Percentiles rank a stretch among this genome's conserved stretches.
phyloP scores from a whole-genome alignment of 768 basidiomycete genomes.

The Russula ochroleuca region DNA sequence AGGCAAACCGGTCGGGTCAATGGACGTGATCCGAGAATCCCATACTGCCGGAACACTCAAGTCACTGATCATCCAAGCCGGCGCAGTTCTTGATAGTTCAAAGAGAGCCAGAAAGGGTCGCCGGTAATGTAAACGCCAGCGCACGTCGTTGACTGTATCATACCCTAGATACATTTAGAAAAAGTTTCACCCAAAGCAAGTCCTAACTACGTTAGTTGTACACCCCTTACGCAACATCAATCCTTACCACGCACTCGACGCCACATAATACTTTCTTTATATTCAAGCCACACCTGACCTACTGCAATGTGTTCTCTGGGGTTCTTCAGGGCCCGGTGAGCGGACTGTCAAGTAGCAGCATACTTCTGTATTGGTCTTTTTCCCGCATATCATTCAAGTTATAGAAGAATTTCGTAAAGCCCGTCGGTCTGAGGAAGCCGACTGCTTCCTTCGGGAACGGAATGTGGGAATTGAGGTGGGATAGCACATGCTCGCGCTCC shows the following conservation, averaged over 20 bases:
- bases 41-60: constrained; percentile 49
- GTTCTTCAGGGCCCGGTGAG: neutral
- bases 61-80: constrained; percentile 48
- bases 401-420: neutral
- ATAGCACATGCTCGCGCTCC: neutral
- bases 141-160: constrained; percentile 9
- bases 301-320: neutral
- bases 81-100: constrained; percentile 50
- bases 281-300: neutral
- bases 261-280: neutral
- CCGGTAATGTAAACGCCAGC: constrained; percentile 13
- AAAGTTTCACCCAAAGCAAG: neutral
- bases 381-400: neutral
- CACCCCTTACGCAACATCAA: neutral
- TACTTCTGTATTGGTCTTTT: neutral
- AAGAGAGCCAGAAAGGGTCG: constrained; percentile 43
- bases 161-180: constrained; percentile 7
- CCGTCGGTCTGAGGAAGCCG: neutral
- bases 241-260: neutral
- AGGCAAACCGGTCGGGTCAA: constrained; percentile 52
- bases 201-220: neutral
- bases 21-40: constrained; percentile 50
- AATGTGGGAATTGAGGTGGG: neutral
- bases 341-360: neutral
- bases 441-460: neutral